These are phyloP conservation scores for Clitopilus passeckerianus DNA, from an alignment of 768 basidiomycete species.

Conservation along the genomic window DNA sequence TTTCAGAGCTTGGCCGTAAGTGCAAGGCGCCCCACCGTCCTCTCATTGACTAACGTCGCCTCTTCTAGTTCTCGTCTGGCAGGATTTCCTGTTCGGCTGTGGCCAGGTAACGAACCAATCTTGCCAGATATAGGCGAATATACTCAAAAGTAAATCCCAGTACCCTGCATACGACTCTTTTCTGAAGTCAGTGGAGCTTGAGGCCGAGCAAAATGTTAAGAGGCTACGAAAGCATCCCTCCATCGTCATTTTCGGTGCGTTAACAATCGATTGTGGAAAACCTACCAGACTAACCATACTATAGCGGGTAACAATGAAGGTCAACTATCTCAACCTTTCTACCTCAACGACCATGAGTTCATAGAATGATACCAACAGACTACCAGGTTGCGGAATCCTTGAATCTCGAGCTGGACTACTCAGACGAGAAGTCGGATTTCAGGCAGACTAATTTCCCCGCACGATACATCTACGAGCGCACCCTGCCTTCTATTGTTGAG, in stretches of 20 bases:
- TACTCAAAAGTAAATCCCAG: conserved; percentile 25
- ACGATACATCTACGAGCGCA: conserved; percentile 84
- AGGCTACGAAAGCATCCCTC: conserved; percentile 85
- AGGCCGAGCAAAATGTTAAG: conserved; percentile 82
- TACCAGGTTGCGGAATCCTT: conserved; percentile 84
- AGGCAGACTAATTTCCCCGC: conserved; percentile 84
- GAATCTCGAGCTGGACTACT: conserved; percentile 78
- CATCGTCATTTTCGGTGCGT: conserved; percentile 79
- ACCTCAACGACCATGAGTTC: neutral
- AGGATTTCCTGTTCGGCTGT: conserved; percentile 97
- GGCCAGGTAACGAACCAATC: conserved; percentile 55
- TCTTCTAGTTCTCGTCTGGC: conserved; percentile 82
- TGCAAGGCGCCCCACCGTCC: neutral
- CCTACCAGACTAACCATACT: neutral
- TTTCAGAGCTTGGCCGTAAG: conserved; percentile 62
- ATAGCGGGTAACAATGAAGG: conserved; percentile 83
- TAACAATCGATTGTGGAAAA: neutral
- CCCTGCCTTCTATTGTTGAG: conserved; percentile 71
- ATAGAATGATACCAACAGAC: conserved; percentile 34
- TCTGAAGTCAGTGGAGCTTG: conserved; percentile 63
- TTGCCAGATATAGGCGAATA: neutral
- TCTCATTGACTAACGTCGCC: neutral
- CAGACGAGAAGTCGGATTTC: conserved; percentile 81
- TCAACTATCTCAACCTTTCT: conserved; percentile 8
- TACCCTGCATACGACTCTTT: conserved; percentile 89